phyloP scores from a whole-genome alignment of 2,329 filamentous ascomycete species.

The Dothideomycetidae sp. region DNA sequence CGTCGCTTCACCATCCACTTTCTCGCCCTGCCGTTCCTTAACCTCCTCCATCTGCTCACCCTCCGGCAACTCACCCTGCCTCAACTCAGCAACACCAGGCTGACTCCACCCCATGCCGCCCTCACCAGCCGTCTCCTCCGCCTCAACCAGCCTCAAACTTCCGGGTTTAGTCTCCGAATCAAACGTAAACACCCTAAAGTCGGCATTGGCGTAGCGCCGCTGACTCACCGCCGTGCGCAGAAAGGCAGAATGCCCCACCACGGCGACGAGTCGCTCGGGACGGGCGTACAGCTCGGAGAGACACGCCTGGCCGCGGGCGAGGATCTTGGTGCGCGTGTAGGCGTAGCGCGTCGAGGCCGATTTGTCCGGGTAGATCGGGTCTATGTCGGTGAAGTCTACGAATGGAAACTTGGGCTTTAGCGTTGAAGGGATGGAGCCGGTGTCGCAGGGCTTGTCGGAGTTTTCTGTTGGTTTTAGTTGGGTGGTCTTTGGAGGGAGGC shows the following conservation, averaged over 20 bases:
- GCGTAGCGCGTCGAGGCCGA: slow-evolving; percentile 36
- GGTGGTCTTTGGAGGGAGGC: not conserved
- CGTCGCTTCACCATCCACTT: slow-evolving; percentile 9
- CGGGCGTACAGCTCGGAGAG: slow-evolving; percentile 38
- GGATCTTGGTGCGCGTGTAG: slow-evolving; percentile 38
- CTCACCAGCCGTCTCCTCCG: slow-evolving; percentile 32
- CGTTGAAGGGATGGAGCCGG: slow-evolving; percentile 35
- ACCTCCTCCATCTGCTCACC: slow-evolving; percentile 11
- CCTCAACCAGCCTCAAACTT: slow-evolving; percentile 31
- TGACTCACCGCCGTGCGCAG: slow-evolving; percentile 43
- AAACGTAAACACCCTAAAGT: slow-evolving; percentile 51
- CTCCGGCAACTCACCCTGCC: slow-evolving; percentile 16
- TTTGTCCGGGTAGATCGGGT: slow-evolving; percentile 51
- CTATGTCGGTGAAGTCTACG: slow-evolving; percentile 43
- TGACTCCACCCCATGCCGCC: slow-evolving; percentile 40
- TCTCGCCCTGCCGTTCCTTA: slow-evolving; percentile 10
- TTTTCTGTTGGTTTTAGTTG: slow-evolving; percentile 23
- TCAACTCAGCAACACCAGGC: slow-evolving; percentile 19
- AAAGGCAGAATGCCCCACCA: slow-evolving; percentile 53
- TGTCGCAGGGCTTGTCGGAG: slow-evolving; percentile 44
- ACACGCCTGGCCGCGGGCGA: slow-evolving; percentile 40
- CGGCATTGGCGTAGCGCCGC: slow-evolving; percentile 40
- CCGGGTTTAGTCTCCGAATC: slow-evolving; percentile 23
- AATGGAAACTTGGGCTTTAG: slow-evolving; percentile 38
- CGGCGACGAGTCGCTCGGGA: slow-evolving; percentile 47